Conservation (phyloP, 805 yeast genomes). For the Hanseniaspora valbyensis region DNA sequence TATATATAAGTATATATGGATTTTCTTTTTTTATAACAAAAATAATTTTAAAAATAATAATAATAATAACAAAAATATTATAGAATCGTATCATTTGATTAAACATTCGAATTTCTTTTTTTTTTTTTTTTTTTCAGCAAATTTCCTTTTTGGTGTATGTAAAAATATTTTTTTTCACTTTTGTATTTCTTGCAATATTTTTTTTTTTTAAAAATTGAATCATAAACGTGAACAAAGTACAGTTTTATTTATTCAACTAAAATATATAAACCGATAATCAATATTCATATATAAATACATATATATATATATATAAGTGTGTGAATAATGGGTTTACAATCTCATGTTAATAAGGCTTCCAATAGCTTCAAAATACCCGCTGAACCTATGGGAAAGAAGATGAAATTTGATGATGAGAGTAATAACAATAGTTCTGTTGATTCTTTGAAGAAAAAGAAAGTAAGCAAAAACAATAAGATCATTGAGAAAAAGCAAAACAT, state of each 20-base stretch:
- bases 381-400: conserved; percentile 12
- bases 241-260: neutral
- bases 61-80: too few species aligned
- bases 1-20: neutral
- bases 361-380: conserved; percentile 9
- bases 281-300: too few species aligned
- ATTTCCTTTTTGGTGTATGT: too few species aligned
- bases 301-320: neutral
- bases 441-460: neutral
- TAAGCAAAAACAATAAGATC: conserved; percentile 11
- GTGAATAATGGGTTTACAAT: conserved; percentile 12
- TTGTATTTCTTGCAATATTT: too few species aligned
- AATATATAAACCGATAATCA: neutral
- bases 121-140: too few species aligned
- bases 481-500: conserved; percentile 11
- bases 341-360: conserved; percentile 13
- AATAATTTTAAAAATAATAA: too few species aligned
- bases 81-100: too few species aligned
- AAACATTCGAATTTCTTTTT: too few species aligned
- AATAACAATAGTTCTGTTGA: neutral
- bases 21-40: too few species aligned
- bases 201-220: too few species aligned
- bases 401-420: conserved; percentile 8
- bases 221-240: too few species aligned
- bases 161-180: too few species aligned